Base-by-base conservation (phyloP, 257 asterid species). In the Schizonepeta tenuifolia region DNA sequence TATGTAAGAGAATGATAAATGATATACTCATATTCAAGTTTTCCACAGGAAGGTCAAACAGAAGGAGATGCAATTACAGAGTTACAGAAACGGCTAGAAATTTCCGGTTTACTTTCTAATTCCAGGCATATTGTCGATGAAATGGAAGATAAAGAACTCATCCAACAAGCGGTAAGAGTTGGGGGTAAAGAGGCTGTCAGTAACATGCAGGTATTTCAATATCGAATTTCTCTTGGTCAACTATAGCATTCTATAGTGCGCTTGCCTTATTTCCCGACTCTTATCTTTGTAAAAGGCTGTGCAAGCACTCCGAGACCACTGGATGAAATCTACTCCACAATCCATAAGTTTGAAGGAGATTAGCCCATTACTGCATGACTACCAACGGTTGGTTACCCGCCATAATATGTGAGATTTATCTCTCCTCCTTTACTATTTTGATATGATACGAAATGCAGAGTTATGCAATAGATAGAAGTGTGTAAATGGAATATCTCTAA, bases 311-410 rank as follows among this genome's bases (percentile, higher is more conserved):
- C 90, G 96, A 65, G 86, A 84, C 54, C 92, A 81, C 73, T 94
- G 99, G 99, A 79, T 75, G 79, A 83, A 78, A 76, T 85, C 90
- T 55, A 69, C 88, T 11, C 88, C 95, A 22, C 75, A 66, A 77
- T 77, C 93, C 50, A 84, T 94, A 54, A 82, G 83, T 76, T 59
- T 94, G 81, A 88, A 88, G 79, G 97, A 94, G 88, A 93, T 94
- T 73, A 71, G 89, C 77, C 93, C 96, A 31, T 88, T 94, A 76
- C 86, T 91, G n/a, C 84, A 77, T 67, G 99, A 94, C 73, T 91
- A 91, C 78, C 93, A 94, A 65, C 90, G 92, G 47, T 41, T 88
- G 71, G 61, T 94, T 60, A 78, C 83, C 80, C 82, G 76, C 70
- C 84, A 82, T 81, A 81, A 87, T 66, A 83, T 84, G 99, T 94